phyloP scores from a whole-genome alignment of 2,329 filamentous ascomycete species.

The Chaetomium sp. region DNA sequence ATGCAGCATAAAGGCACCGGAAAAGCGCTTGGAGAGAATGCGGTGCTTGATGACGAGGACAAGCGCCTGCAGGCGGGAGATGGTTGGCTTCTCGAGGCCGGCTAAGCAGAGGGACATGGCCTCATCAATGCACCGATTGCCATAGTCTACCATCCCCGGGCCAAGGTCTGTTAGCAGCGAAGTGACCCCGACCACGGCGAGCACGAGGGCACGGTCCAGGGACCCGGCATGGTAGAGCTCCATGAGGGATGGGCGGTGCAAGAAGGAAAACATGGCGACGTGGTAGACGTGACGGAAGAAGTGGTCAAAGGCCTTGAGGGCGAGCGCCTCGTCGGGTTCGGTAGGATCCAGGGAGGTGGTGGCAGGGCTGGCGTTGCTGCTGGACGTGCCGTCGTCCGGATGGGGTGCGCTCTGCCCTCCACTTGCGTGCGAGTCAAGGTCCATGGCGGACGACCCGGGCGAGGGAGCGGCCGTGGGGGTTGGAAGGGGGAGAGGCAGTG shows the following conservation, averaged over 20 bases:
- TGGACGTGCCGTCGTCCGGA: conserved; percentile 22
- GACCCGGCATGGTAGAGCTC: conserved; percentile 52
- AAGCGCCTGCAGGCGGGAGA: conserved; percentile 46
- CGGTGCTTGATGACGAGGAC: conserved; percentile 43
- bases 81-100: conserved; percentile 49
- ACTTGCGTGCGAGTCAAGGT: conserved; percentile 16
- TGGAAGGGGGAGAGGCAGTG: conserved; percentile 17
- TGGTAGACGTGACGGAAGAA: conserved; percentile 55
- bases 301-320: conserved; percentile 47
- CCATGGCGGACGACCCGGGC: conserved; percentile 23
- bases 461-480: conserved; percentile 10
- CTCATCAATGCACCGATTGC: conserved; percentile 48
- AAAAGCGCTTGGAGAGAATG: conserved; percentile 39
- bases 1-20: conserved; percentile 42
- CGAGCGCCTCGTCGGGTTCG: conserved; percentile 43
- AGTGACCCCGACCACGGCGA: conserved; percentile 51
- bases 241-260: conserved; percentile 54
- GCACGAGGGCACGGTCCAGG: conserved; percentile 47
- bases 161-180: conserved; percentile 50
- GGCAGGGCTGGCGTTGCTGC: conserved; percentile 19
- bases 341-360: conserved; percentile 24
- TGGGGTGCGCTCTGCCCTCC: conserved; percentile 16
- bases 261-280: conserved; percentile 52
- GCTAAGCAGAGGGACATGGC: conserved; percentile 47
- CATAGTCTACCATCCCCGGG: conserved; percentile 45